Percentiles rank a stretch among this genome's conserved stretches.
phyloP scores from a whole-genome alignment of 1,139 yeast genomes.

The Pichia sp. region DNA sequence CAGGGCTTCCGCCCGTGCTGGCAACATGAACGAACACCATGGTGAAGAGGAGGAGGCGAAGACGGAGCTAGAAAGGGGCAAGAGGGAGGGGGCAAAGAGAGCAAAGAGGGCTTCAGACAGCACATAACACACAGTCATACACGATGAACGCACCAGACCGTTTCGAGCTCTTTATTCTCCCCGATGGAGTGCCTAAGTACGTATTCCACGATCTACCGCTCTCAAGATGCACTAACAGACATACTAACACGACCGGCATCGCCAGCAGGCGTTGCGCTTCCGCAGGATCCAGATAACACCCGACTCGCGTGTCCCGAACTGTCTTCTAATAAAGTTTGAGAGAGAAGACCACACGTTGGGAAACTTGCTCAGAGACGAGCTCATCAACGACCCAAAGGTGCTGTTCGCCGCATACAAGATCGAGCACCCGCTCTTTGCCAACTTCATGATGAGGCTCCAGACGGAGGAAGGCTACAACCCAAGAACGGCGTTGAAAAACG shows the following conservation, averaged over 20 bases:
- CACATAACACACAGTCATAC: too few relatives aligned
- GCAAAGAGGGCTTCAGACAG: too few relatives aligned
- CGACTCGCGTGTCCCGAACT: slow-evolving; percentile 92
- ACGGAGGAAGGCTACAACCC: slow-evolving; percentile 95
- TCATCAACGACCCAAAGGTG: slow-evolving; percentile 80
- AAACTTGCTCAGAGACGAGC: slow-evolving; percentile 79
- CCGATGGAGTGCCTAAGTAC: slow-evolving; percentile 92
- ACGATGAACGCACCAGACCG: slow-evolving; percentile 97
- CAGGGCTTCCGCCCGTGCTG: too few relatives aligned
- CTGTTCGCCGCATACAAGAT: slow-evolving; percentile 95
- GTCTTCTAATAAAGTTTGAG: slow-evolving; percentile 87
- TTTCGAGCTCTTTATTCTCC: slow-evolving; percentile 89
- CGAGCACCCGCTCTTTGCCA: slow-evolving; percentile 95
- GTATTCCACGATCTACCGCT: too few relatives aligned
- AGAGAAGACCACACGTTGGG: slow-evolving; percentile 98
- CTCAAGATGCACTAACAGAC: too few relatives aligned
- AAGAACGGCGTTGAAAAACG: slow-evolving; percentile 81
- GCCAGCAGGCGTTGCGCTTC: too few relatives aligned
- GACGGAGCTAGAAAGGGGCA: too few relatives aligned
- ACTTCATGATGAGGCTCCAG: slow-evolving; percentile 87
- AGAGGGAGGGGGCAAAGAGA: too few relatives aligned
- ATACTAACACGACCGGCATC: too few relatives aligned
- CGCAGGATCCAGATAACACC: slow-evolving; percentile 73
- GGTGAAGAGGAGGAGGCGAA: too few relatives aligned
- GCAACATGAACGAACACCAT: too few relatives aligned